Evolutionary conservation across 305 asterid species (phyloP).

Genomic region (Fraxinus albicans): DNA sequence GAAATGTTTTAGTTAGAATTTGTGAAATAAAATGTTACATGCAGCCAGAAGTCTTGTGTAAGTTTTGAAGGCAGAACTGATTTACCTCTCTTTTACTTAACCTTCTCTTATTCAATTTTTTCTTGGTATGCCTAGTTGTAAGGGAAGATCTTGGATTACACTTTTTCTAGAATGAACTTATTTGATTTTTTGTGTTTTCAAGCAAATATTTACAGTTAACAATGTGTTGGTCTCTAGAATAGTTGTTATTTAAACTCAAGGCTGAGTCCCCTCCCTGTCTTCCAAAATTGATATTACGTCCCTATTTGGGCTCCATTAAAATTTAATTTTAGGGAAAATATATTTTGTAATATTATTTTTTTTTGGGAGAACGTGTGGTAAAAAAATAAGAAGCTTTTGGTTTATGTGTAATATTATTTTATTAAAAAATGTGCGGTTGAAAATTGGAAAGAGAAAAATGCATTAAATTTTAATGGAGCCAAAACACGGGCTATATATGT

Average conservation of each 20-base stretch:
- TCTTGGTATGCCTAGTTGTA: not conserved
- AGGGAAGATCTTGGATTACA: not conserved
- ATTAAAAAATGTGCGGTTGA: too few relatives aligned
- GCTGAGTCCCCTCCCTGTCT: not conserved
- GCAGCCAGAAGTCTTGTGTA: slow-evolving; percentile 12
- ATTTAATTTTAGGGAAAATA: too few relatives aligned
- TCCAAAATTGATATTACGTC: not conserved
- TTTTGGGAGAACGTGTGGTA: too few relatives aligned
- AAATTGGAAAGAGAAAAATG: too few relatives aligned
- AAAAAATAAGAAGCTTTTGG: too few relatives aligned
- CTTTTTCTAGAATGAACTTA: not conserved
- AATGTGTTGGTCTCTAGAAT: not conserved
- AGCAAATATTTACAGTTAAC: not conserved
- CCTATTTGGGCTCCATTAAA: too few relatives aligned
- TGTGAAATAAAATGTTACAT: not conserved
- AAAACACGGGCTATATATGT: not conserved
- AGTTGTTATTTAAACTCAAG: not conserved
- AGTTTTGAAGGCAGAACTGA: not conserved
- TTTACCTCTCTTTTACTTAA: not conserved
- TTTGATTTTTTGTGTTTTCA: not conserved
- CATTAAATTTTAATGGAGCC: too few relatives aligned
- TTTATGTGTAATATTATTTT: too few relatives aligned
- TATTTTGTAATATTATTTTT: too few relatives aligned
- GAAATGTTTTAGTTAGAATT: slow-evolving; percentile 6
- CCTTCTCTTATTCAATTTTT: not conserved